phyloP scores from a whole-genome alignment of 257 asterid genomes.

The Verbascum thapsus region DNA sequence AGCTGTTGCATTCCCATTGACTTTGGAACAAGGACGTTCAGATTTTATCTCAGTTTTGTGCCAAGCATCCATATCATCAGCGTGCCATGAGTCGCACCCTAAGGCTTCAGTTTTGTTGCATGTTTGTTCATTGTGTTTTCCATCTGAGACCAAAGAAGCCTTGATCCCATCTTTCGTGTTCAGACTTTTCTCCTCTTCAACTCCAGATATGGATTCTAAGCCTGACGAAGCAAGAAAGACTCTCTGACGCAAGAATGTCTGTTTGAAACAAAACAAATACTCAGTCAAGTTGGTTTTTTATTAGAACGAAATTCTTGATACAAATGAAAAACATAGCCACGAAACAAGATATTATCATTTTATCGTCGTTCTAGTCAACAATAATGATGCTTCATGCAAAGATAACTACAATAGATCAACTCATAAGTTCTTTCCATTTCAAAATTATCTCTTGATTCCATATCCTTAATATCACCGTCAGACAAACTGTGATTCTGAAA shows the following conservation, averaged over 20 bases:
- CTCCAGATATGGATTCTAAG: slow-evolving; percentile 30
- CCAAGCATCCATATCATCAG: slow-evolving; percentile 29
- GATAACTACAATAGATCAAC: not conserved
- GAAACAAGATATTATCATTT: not conserved
- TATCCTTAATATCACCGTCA: not conserved
- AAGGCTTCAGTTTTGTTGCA: slow-evolving; percentile 29
- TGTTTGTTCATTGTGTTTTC: slow-evolving; percentile 18
- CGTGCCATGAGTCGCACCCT: slow-evolving; percentile 38
- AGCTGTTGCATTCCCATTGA: slow-evolving; percentile 39
- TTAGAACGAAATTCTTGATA: slow-evolving; percentile 3
- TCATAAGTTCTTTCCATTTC: slow-evolving; percentile 1
- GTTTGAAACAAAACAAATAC: slow-evolving; percentile 24
- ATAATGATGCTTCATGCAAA: slow-evolving; percentile 20
- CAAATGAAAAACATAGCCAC: slow-evolving; percentile 9
- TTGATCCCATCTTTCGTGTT: slow-evolving; percentile 34
- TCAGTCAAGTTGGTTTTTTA: slow-evolving; percentile 9
- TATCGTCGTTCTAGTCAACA: slow-evolving; percentile 1
- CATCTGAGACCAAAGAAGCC: slow-evolving; percentile 23
- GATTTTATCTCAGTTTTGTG: slow-evolving; percentile 36
- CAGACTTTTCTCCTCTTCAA: slow-evolving; percentile 38
- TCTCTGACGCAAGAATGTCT: slow-evolving; percentile 85
- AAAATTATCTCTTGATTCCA: not conserved
- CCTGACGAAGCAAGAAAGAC: slow-evolving; percentile 58
- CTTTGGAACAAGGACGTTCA: slow-evolving; percentile 38
- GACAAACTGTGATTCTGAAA: not conserved